Percentiles rank a stretch among this genome's conserved stretches.
Conservation (phyloP, 2,329 filamentous ascomycete genomes). For the Sporothrix protearum region DNA sequence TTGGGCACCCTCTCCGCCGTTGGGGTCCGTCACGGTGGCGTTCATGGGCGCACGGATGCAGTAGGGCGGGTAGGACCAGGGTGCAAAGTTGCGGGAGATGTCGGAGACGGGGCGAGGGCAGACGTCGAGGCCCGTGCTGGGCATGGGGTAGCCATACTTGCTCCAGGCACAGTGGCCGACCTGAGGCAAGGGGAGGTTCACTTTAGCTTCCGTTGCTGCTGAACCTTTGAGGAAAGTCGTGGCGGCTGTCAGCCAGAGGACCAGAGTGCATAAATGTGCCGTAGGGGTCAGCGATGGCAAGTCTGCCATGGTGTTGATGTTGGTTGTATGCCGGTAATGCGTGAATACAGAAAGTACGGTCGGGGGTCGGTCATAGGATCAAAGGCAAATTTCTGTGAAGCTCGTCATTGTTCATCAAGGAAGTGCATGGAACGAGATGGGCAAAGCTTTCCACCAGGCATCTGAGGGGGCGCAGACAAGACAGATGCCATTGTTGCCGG, state of each 20-base stretch:
- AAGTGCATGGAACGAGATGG: background rate
- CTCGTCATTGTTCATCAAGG: background rate
- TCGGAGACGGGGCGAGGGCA: constrained; percentile 21
- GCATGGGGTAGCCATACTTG: constrained; percentile 20
- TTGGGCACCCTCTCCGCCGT: background rate
- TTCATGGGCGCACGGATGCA: constrained; percentile 24
- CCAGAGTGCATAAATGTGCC: background rate
- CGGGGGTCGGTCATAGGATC: background rate
- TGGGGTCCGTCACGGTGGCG: background rate
- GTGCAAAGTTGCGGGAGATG: constrained; percentile 12
- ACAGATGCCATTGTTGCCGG: too few species aligned
- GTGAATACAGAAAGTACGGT: background rate
- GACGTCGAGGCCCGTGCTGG: background rate
- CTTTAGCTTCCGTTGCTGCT: background rate
- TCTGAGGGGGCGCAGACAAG: too few species aligned
- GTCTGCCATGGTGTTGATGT: background rate
- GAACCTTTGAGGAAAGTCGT: background rate
- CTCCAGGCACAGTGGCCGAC: constrained; percentile 21
- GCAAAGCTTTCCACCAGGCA: background rate
- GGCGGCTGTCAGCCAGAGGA: background rate
- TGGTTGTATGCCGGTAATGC: background rate
- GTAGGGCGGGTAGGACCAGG: constrained; percentile 29
- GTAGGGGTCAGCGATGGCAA: background rate
- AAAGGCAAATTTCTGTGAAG: background rate
- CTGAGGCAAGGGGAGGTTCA: background rate